A percentile compares a stretch with the other conserved stretches of the same genome.
Evolutionary conservation across 148 eudicot species (phyloP).

Genomic region (Fagopyrum homotropicum): DNA sequence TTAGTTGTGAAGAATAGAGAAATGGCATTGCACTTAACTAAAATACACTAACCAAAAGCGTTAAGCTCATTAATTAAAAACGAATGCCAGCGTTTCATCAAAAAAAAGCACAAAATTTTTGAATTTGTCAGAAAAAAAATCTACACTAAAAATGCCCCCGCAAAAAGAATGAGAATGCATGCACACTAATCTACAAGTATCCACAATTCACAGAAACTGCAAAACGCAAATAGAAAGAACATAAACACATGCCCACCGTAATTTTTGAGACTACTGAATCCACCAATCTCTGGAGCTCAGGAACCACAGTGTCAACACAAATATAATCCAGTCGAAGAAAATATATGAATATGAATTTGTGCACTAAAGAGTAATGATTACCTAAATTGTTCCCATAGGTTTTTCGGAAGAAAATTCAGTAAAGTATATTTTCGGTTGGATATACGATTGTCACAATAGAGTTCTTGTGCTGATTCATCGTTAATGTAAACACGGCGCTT

Average conservation of each 20-base stretch:
- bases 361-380: constrained; percentile 31
- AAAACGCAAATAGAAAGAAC: not conserved
- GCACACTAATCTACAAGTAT: not conserved
- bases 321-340: not conserved
- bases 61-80: not conserved
- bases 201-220: not conserved
- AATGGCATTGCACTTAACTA: not conserved
- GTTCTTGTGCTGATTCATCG: constrained; percentile 52
- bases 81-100: not conserved
- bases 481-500: constrained; percentile 81
- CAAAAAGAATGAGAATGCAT: not conserved
- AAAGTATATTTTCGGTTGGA: constrained; percentile 84
- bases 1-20: not conserved
- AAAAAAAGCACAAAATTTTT: not conserved
- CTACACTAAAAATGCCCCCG: not conserved
- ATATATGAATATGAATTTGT: not conserved
- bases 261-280: too few relatives aligned
- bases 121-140: not conserved
- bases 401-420: constrained; percentile 79
- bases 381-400: constrained; percentile 98
- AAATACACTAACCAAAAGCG: not conserved
- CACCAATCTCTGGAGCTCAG: not conserved
- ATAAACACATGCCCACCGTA: not conserved
- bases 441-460: constrained; percentile 71
- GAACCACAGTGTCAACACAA: not conserved